Evolutionary conservation across 2,329 filamentous ascomycete genomes (phyloP).

Genomic region (Madurella fahalii): DNA sequence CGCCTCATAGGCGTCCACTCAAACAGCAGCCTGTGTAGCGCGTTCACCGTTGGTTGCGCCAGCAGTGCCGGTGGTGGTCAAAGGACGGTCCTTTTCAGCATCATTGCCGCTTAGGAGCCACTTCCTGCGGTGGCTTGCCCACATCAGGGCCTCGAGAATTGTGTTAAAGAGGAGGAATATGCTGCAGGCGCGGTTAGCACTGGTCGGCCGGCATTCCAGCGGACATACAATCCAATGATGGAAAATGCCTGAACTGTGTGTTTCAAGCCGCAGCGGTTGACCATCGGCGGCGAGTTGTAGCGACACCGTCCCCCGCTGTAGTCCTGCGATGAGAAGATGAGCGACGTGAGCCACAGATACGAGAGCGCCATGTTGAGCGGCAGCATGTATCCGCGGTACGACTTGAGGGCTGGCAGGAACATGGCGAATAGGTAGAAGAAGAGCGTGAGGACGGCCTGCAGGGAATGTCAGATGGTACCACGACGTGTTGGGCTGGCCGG

Average conservation of each 20-base stretch:
- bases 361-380: conserved; percentile 21
- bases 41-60: conserved; percentile 1
- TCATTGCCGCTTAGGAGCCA: background rate
- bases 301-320: conserved; percentile 19
- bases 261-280: conserved; percentile 18
- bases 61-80: background rate
- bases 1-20: background rate
- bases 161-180: conserved; percentile 20
- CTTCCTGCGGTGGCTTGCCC: conserved; percentile 13
- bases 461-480: background rate
- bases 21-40: background rate
- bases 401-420: conserved; percentile 21
- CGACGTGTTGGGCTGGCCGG: background rate
- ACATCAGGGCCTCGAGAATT: conserved; percentile 24
- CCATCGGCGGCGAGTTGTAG: conserved; percentile 6
- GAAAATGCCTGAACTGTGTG: conserved; percentile 22
- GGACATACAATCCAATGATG: conserved; percentile 26
- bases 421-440: conserved; percentile 23
- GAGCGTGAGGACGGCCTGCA: conserved; percentile 22
- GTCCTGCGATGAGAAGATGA: conserved; percentile 25
- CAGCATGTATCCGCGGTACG: conserved; percentile 24
- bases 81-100: conserved; percentile 8
- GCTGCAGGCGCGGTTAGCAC: conserved; percentile 7
- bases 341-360: conserved; percentile 25
- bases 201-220: background rate